Evolutionary conservation across 345 rosid species (phyloP).

Genomic region (Cardamine chenopodiifolia): DNA sequence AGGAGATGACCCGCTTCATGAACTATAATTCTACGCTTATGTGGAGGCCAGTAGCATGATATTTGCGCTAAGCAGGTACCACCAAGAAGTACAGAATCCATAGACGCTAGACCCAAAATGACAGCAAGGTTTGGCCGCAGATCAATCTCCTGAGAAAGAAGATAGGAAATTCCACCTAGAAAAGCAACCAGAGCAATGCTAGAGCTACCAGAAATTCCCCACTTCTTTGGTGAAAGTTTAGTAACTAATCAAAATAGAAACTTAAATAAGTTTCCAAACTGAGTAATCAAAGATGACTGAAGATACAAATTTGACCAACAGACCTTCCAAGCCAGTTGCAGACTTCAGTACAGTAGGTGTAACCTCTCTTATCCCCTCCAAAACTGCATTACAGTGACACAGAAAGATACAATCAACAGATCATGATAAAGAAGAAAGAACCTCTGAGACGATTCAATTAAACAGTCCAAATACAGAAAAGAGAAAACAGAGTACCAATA

Average conservation of each 20-base stretch:
- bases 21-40: slow-evolving; percentile 77
- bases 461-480: not conserved
- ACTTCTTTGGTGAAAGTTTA: slow-evolving; percentile 81
- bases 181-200: slow-evolving; percentile 58
- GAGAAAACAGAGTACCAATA: slow-evolving; percentile 52
- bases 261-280: not conserved
- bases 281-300: not conserved
- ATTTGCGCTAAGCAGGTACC: slow-evolving; percentile 85
- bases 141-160: slow-evolving; percentile 78
- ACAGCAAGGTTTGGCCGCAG: slow-evolving; percentile 70
- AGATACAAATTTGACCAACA: not conserved
- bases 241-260: slow-evolving; percentile 47
- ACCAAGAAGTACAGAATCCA: slow-evolving; percentile 76
- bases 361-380: slow-evolving; percentile 85
- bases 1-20: slow-evolving; percentile 97
- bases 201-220: slow-evolving; percentile 69
- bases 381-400: slow-evolving; percentile 48
- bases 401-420: not conserved
- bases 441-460: slow-evolving; percentile 1
- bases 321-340: slow-evolving; percentile 88
- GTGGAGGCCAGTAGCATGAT: slow-evolving; percentile 94
- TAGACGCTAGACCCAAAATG: slow-evolving; percentile 65
- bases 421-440: not conserved
- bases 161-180: slow-evolving; percentile 68
- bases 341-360: slow-evolving; percentile 75